These are phyloP conservation scores for Pichia terricola DNA, from an alignment of 1,139 yeast genomes.

Conservation along the genomic window DNA sequence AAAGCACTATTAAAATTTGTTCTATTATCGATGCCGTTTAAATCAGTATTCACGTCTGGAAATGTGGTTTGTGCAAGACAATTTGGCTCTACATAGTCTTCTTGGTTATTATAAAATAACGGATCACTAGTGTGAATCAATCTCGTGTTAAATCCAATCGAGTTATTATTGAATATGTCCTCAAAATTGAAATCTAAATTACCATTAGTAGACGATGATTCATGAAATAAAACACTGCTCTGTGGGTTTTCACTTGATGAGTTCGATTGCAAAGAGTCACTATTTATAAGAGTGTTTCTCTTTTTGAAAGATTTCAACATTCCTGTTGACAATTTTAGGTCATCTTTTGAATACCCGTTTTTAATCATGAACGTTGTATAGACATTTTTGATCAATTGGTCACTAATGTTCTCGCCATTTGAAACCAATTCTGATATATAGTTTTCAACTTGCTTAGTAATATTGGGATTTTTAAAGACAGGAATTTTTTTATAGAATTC, in stretches of 20 bases:
- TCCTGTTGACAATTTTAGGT: constrained; percentile 22
- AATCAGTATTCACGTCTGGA: not conserved
- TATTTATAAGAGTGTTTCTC: constrained; percentile 14
- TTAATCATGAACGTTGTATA: constrained; percentile 16
- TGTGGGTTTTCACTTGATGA: no score
- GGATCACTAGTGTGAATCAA: constrained; percentile 27
- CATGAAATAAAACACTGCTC: no score
- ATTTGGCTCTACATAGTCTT: not conserved
- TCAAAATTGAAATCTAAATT: constrained; percentile 19
- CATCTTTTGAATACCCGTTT: constrained; percentile 15
- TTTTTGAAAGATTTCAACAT: constrained; percentile 25
- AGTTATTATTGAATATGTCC: constrained; percentile 20
- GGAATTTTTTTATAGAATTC: constrained; percentile 23
- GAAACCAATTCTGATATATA: constrained; percentile 13
- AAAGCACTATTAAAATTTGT: not conserved
- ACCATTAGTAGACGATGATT: not conserved
- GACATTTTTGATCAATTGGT: constrained; percentile 19
- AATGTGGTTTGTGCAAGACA: not conserved
- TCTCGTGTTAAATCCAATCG: constrained; percentile 26
- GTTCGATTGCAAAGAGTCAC: no score
- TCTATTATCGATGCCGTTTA: no score
- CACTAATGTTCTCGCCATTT: constrained; percentile 17
- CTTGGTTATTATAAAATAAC: not conserved
- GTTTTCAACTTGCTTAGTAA: constrained; percentile 24
- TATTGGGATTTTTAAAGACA: constrained; percentile 24